These are phyloP conservation scores for Cladosporium oxysporum DNA, from an alignment of 2,329 filamentous ascomycete species.

Conservation along the genomic window DNA sequence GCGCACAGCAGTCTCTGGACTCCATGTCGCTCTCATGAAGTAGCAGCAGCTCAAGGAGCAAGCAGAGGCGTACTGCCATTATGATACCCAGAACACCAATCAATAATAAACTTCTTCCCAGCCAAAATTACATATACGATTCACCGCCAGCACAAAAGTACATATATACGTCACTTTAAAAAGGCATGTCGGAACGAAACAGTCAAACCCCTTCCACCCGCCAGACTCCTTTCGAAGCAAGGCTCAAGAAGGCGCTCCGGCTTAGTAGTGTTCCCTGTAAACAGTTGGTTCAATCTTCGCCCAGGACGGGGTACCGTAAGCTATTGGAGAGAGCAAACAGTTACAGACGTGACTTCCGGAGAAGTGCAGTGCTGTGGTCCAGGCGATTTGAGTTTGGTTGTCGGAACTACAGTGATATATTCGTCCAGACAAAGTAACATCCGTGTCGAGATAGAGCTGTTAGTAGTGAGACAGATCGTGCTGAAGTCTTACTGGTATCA, in stretches of 20 bases:
- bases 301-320: constrained; percentile 43
- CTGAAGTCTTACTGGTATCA: background rate
- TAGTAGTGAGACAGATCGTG: background rate
- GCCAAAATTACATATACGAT: background rate
- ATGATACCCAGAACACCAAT: constrained; percentile 15
- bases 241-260: constrained; percentile 93
- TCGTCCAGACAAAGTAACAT: background rate
- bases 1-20: background rate
- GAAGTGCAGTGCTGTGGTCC: constrained; percentile 29
- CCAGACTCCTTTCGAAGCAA: constrained; percentile 73
- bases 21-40: background rate
- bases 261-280: constrained; percentile 84
- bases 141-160: background rate
- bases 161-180: constrained; percentile 29
- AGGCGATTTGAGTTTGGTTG: constrained; percentile 22
- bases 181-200: constrained; percentile 74
- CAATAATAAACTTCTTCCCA: background rate
- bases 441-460: background rate
- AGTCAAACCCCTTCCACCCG: constrained; percentile 93
- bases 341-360: constrained; percentile 32
- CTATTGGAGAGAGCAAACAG: constrained; percentile 33
- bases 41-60: background rate
- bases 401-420: background rate
- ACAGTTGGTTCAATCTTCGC: constrained; percentile 65
- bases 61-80: constrained; percentile 4